Percentiles rank a stretch among this genome's conserved stretches.
Conservation (phyloP, 305 asterid species). For the Nicotiana rustica region DNA sequence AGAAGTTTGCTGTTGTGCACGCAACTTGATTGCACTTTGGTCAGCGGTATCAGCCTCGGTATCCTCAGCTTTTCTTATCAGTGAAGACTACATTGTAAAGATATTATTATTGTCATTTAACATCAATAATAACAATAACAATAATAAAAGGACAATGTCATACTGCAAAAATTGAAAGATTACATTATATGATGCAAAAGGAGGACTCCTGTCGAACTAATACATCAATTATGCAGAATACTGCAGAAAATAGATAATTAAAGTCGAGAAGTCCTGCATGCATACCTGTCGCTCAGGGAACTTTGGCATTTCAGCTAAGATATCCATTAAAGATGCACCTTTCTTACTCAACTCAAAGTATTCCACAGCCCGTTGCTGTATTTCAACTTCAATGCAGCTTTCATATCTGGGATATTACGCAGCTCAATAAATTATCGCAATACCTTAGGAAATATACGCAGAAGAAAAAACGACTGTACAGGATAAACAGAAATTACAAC, state of each 20-base stretch:
- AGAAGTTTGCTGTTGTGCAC: conserved; percentile 89
- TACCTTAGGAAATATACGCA: background rate
- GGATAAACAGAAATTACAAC: conserved; percentile 6
- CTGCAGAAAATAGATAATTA: background rate
- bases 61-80: conserved; percentile 87
- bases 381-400: conserved; percentile 96
- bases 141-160: background rate
- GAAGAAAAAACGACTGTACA: conserved; percentile 26
- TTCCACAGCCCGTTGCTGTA: conserved; percentile 98
- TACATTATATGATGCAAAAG: conserved; percentile 24
- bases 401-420: conserved; percentile 73
- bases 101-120: background rate
- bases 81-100: conserved; percentile 61
- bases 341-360: conserved; percentile 93
- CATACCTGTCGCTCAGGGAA: conserved; percentile 98
- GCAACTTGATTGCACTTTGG: conserved; percentile 93
- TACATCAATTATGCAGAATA: conserved; percentile 8
- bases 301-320: conserved; percentile 99
- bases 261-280: conserved; percentile 14
- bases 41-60: conserved; percentile 96
- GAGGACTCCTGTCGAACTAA: background rate
- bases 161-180: conserved; percentile 20
- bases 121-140: background rate
- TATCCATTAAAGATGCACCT: conserved; percentile 91
- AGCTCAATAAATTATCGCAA: conserved; percentile 36